Evolutionary conservation across 345 rosid genomes (phyloP), one percentile per base, ranked within the genome.

Genomic region (Rubroshorea leprosula): DNA sequence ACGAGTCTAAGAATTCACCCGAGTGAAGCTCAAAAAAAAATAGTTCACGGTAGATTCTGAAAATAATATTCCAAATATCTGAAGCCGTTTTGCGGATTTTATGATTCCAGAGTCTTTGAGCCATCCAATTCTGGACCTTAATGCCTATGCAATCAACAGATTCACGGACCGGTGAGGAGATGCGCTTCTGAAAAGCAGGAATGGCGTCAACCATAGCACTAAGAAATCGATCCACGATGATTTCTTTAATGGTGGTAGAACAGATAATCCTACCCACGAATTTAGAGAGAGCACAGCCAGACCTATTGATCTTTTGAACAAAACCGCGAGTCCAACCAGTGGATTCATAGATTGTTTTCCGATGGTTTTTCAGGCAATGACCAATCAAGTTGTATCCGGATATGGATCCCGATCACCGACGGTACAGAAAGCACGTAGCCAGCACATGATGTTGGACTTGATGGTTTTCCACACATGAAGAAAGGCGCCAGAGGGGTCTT

Each of bases 361-460:
- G 79, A 13, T 41, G 55, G 6, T 66, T 54, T 44, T 66, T 31
- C n/a, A 80, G 66, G 65, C 84, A 81, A 47, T 64, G 82, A 16
- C 77, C 66, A 5, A 86, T 47, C 78, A 86, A 45, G 70, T 80
- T 80, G 68, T 68, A 58, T 17, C 75, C 74, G 0, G 75, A 57
- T 24, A 85, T 63, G 13, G 66, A 69, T 26, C 74, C 82, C 15
- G 78, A 78, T 86, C 93, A 88, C 54, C 88, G 68, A 2, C 86
- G 77, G 43, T 54, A 52, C 3, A 66, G 10, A 8, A 78, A 14
- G 0, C 51, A 49, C 1, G 80, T 80, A 43, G 56, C 53, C 13
- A 78, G 44, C 7, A 72, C 81, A 6, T 5, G 3, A n/a, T 44
- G 47, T n/a, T 44, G 1, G 6, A 6, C 12, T 35, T 8, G 41